A percentile compares a stretch with the other conserved stretches of the same genome.
Evolutionary conservation across 441 rosid genomes (phyloP).

Genomic region (Gossypium gossypioides): DNA sequence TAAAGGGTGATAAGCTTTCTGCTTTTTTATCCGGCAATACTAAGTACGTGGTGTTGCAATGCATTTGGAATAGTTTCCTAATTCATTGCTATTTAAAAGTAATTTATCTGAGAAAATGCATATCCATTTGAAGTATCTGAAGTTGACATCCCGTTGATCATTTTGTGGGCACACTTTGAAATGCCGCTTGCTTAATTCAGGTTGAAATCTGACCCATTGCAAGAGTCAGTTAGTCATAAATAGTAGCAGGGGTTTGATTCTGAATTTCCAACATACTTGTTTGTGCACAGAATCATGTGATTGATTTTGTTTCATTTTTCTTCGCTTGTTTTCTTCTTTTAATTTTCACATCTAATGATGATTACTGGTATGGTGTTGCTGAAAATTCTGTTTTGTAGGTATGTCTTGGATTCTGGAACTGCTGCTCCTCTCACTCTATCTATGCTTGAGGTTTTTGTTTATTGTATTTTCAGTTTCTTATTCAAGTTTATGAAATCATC

Average conservation of each 20-base stretch:
- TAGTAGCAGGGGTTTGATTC: neutral
- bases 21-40: neutral
- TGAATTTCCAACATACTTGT: neutral
- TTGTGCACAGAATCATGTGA: neutral
- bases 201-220: neutral
- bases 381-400: constrained; percentile 46
- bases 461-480: constrained; percentile 8
- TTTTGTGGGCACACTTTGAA: neutral
- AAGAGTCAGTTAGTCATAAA: neutral
- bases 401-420: constrained; percentile 86
- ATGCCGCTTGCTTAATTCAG: neutral
- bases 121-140: neutral
- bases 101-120: neutral
- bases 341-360: neutral
- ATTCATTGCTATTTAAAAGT: neutral
- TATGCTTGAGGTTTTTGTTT: constrained; percentile 77
- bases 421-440: constrained; percentile 97
- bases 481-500: constrained; percentile 13
- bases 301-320: neutral
- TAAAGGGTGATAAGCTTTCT: neutral
- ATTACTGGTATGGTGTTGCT: constrained; percentile 9
- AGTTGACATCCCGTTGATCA: neutral
- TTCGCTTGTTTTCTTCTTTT: neutral
- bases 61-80: neutral
- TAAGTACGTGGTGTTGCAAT: neutral